A percentile compares a stretch with the other conserved stretches of the same genome.
These are phyloP conservation scores for Tolypocladium pustulatum DNA, from an alignment of 2,329 filamentous ascomycete genomes.

Conservation along the genomic window DNA sequence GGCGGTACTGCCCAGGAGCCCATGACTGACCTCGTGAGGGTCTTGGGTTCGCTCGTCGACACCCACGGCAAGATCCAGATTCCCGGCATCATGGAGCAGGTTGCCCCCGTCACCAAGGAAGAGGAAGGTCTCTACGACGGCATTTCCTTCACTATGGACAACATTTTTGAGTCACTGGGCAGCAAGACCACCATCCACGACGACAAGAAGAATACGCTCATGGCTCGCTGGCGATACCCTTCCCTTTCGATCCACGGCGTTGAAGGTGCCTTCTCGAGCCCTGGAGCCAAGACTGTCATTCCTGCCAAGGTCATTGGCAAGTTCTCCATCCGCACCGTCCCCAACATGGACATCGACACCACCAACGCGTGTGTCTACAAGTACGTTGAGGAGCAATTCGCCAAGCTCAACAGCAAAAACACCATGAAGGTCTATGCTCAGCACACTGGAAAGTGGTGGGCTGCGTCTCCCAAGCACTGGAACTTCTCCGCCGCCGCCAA, in stretches of 20 bases:
- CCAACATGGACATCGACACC: conserved; percentile 88
- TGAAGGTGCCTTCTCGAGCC: conserved; percentile 87
- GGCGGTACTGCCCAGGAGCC: conserved; percentile 94
- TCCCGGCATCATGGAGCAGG: conserved; percentile 86
- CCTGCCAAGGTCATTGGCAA: conserved; percentile 96
- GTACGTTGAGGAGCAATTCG: conserved; percentile 75
- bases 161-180: conserved; percentile 83
- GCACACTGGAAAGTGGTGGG: conserved; percentile 98
- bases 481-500: conserved; percentile 93
- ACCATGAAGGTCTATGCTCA: conserved; percentile 69
- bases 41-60: conserved; percentile 79
- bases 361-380: conserved; percentile 80
- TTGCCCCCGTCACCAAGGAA: conserved; percentile 76
- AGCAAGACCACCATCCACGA: conserved; percentile 78
- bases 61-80: conserved; percentile 87
- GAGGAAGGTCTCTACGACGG: conserved; percentile 80
- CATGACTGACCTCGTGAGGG: conserved; percentile 86
- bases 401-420: conserved; percentile 87
- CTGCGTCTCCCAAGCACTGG: conserved; percentile 95
- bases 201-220: conserved; percentile 85
- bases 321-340: conserved; percentile 95
- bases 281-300: conserved; percentile 96
- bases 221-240: conserved; percentile 92
- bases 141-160: conserved; percentile 95
- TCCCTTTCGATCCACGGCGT: conserved; percentile 90